Base-by-base conservation (phyloP, 148 eudicot species). In the Rhododendron williamsianum region DNA sequence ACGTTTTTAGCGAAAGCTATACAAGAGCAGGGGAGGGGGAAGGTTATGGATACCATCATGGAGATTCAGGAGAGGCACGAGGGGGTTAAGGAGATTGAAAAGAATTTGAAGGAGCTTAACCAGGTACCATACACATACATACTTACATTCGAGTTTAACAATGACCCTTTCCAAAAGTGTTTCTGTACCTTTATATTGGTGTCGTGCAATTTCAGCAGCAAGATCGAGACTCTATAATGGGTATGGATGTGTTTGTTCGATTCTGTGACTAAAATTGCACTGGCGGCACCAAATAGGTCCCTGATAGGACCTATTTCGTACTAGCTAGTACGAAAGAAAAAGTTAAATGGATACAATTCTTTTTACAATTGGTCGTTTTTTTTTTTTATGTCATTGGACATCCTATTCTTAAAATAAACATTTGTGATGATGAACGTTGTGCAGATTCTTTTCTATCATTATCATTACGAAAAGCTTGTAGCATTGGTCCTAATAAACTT, bases 1-100 rank as follows among this genome's bases (percentile, higher is more conserved):
- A 92, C 86, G 19, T 96, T 96, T 82, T 60, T 96, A 85, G 94
- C 93, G 76, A 95, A 92, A 84, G 99, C 97, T 43, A 96, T 96
- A 56, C 97, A 96, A 79, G 91, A 93, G 79, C 99, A 96, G 87
- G 99, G 93, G 35, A 89, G 92, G 46, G 93, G 92, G 35, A 87
- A 85, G 72, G 85, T 92, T 25, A 80, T 92, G 93, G 93, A 92
- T 36, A 90, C 93, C 25, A 86, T 92, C 25, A 83, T 87, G 86
- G 93, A 92, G 85, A 92, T 92, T 6, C 92, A 90, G 78, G 93
- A 92, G 85, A 84, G 93, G 87, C 91, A 92, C 78, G 90, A 92
- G 35, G 93, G 92, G 1, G 93, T 92, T 10, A 89, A 83, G 84
- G 89, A 88, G 49, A 86, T 92, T 65, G 92, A 92, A 87, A 89